Percentiles rank a stretch among this genome's conserved stretches.
Conservation (phyloP, 1,284 basidiomycete genomes). For the Marasmius sp. region DNA sequence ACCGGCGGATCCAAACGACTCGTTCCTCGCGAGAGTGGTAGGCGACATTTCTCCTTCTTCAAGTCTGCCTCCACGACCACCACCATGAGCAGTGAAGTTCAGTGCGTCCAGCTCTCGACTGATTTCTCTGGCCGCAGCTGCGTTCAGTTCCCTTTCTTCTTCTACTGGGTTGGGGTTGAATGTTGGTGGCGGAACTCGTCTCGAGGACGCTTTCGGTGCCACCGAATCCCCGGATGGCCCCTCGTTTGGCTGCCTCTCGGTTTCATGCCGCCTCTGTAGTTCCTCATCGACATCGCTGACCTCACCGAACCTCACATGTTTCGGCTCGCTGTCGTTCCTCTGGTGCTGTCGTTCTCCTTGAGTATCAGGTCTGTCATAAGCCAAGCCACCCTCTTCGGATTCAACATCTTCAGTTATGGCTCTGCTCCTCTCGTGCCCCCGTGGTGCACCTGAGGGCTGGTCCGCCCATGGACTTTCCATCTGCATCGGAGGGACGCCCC, state of each 20-base stretch:
- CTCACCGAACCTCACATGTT: constrained; percentile 39
- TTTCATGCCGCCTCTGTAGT: constrained; percentile 19
- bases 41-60: not conserved
- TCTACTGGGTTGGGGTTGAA: constrained; percentile 31
- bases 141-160: constrained; percentile 49
- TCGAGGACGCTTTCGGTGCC: constrained; percentile 23
- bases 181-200: constrained; percentile 35
- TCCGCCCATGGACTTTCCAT: constrained; percentile 10
- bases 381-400: constrained; percentile 24
- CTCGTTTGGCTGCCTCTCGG: constrained; percentile 1
- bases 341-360: constrained; percentile 17
- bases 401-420: not conserved
- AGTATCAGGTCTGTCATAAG: constrained; percentile 39
- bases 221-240: constrained; percentile 18
- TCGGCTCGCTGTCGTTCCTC: constrained; percentile 23
- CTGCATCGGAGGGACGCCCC: constrained; percentile 6
- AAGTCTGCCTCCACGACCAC: constrained; percentile 8
- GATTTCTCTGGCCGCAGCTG: constrained; percentile 67
- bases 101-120: constrained; percentile 61
- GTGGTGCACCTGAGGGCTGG: not conserved
- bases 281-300: constrained; percentile 34
- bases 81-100: constrained; percentile 41
- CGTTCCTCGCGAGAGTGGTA: not conserved
- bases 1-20: not conserved
- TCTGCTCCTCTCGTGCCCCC: not conserved